Percentiles rank a stretch among this genome's conserved stretches.
Evolutionary conservation across 2,329 filamentous ascomycete species (phyloP).

Genomic region (Penicillium sp.): DNA sequence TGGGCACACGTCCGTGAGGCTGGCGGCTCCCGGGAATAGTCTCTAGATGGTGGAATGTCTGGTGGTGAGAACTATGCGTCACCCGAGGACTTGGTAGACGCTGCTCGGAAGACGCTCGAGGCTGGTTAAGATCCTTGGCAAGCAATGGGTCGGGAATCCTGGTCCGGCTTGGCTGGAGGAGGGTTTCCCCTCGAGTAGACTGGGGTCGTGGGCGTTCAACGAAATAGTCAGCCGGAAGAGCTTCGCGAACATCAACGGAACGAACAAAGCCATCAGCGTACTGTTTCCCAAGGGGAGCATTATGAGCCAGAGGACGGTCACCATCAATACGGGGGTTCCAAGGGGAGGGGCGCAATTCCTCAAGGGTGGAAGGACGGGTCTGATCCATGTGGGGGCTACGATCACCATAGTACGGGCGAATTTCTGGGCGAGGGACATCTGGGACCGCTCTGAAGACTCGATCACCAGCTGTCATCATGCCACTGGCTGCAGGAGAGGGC

Average conservation of each 20-base stretch:
- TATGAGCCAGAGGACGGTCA: constrained; percentile 18
- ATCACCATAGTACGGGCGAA: constrained; percentile 20
- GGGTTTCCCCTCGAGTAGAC: constrained; percentile 13
- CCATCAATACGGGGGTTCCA: constrained; percentile 19
- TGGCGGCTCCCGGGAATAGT: constrained; percentile 7
- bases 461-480: constrained; percentile 19
- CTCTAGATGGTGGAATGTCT: constrained; percentile 12
- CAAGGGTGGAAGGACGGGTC: constrained; percentile 5
- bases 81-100: constrained; percentile 12
- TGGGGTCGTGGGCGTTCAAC: constrained; percentile 17
- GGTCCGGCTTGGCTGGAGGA: constrained; percentile 11
- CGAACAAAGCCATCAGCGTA: constrained; percentile 42
- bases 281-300: constrained; percentile 22
- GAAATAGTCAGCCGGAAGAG: constrained; percentile 20
- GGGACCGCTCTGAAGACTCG: constrained; percentile 18
- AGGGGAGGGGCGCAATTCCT: constrained; percentile 13
- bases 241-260: constrained; percentile 31
- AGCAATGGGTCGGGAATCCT: constrained; percentile 12
- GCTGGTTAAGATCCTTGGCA: constrained; percentile 18
- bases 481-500: constrained; percentile 16
- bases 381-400: constrained; percentile 18
- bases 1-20: constrained; percentile 6
- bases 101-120: constrained; percentile 11
- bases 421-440: constrained; percentile 13
- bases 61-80: constrained; percentile 14